Conservation (phyloP, 73 alveolate genomes). For the Blepharisma stoltei region DNA sequence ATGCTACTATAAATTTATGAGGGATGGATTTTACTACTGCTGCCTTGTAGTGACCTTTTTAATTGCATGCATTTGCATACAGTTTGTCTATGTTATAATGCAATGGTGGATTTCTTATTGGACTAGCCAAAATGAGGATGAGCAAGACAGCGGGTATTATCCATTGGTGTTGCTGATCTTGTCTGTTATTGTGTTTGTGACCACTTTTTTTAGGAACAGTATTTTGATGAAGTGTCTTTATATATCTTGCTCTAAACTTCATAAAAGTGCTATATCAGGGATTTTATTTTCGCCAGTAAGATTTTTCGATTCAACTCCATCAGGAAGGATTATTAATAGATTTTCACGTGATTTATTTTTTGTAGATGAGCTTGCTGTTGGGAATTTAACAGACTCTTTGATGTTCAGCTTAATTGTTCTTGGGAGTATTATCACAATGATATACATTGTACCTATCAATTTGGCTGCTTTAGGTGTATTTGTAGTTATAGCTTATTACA, state of each 20-base stretch:
- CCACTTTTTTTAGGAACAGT: not conserved
- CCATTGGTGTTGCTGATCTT: not conserved
- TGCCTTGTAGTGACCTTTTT: not conserved
- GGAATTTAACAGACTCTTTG: not conserved
- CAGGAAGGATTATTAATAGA: constrained; percentile 40
- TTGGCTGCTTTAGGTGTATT: not conserved
- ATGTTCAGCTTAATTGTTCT: not conserved
- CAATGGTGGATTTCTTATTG: constrained; percentile 83
- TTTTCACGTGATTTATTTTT: constrained; percentile 37
- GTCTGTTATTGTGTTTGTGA: not conserved
- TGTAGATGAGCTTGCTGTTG: not conserved
- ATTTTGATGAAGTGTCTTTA: not conserved
- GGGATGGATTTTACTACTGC: not conserved
- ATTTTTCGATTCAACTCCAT: constrained; percentile 38
- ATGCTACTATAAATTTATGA: not conserved
- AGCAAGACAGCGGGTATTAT: not conserved
- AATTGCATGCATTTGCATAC: not conserved
- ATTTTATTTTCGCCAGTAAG: not conserved
- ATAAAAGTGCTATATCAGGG: not conserved
- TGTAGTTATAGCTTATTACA: not conserved
- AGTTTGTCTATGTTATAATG: constrained; percentile 71
- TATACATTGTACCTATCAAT: not conserved
- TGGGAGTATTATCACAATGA: not conserved
- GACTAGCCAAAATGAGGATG: constrained; percentile 28
- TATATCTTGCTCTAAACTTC: not conserved